Percentiles rank a stretch among this genome's conserved stretches.
These are phyloP conservation scores for Otatea glauca DNA, from an alignment of 176 grass and related monocot species.

Conservation along the genomic window DNA sequence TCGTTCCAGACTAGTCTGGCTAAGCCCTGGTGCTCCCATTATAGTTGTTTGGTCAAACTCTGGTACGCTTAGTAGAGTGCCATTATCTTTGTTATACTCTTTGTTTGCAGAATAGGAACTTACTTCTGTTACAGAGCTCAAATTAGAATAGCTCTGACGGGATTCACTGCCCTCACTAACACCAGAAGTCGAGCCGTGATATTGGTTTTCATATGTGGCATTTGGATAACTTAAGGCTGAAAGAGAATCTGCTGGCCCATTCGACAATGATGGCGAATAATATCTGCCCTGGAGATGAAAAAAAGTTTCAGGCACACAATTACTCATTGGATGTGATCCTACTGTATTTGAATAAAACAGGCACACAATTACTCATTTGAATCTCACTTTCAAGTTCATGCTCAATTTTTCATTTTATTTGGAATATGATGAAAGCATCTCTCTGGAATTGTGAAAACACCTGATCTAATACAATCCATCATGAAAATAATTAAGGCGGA, in stretches of 20 bases:
- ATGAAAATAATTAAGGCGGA: conserved; percentile 9
- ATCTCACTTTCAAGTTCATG: conserved; percentile 16
- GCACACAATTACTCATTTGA: not conserved
- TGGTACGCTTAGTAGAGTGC: conserved; percentile 38
- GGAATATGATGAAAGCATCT: conserved; percentile 20
- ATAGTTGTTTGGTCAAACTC: conserved; percentile 28
- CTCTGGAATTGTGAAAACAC: conserved; percentile 9
- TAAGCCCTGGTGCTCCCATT: conserved; percentile 1
- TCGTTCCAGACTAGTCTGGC: conserved; percentile 34
- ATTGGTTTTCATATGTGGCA: conserved; percentile 42
- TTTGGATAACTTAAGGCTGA: conserved; percentile 51
- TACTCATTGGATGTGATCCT: conserved; percentile 11
- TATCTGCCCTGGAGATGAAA: conserved; percentile 72
- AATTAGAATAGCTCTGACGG: conserved; percentile 59
- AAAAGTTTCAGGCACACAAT: conserved; percentile 35
- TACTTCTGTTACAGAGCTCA: conserved; percentile 74
- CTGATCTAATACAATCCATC: not conserved
- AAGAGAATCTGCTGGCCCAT: conserved; percentile 55
- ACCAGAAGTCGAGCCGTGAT: conserved; percentile 43
- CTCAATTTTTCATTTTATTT: conserved; percentile 25
- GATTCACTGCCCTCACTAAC: conserved; percentile 60
- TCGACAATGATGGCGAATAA: conserved; percentile 61
- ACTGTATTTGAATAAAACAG: conserved; percentile 7
- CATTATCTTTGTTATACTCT: conserved; percentile 38
- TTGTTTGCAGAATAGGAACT: conserved; percentile 63